phyloP scores from a whole-genome alignment of 257 asterid species.

The Solanum sejunctum region DNA sequence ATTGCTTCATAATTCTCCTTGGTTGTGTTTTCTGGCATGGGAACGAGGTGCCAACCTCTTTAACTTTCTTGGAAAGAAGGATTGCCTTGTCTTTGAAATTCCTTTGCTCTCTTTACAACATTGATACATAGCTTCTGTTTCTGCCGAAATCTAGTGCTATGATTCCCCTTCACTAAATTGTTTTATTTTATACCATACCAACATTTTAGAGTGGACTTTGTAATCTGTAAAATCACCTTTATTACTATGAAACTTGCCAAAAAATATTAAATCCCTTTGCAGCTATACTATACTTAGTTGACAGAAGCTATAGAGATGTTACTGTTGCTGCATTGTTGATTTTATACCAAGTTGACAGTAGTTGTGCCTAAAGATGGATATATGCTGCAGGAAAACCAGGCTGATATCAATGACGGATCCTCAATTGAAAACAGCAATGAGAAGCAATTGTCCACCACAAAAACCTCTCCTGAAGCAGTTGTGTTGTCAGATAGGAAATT shows the following conservation, averaged over 20 bases:
- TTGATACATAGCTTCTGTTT: neutral
- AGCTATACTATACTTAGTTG: neutral
- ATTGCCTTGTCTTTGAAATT: neutral
- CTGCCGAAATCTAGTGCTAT: neutral
- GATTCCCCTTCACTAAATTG: neutral
- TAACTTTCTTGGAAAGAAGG: neutral
- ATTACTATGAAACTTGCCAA: neutral
- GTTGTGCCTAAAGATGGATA: neutral
- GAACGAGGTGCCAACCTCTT: neutral
- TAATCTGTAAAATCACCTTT: neutral
- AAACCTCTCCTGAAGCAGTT: constrained; percentile 12
- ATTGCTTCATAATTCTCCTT: neutral
- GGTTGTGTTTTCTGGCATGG: neutral
- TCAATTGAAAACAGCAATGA: constrained; percentile 7
- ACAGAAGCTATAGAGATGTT: neutral
- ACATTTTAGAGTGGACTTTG: neutral
- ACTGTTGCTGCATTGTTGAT: neutral
- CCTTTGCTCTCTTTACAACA: neutral
- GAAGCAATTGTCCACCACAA: constrained; percentile 15
- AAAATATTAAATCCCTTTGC: neutral
- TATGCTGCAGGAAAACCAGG: constrained; percentile 33
- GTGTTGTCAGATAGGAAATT: constrained; percentile 28
- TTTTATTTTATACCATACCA: neutral
- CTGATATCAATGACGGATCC: constrained; percentile 16
- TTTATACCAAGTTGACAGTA: neutral